Evolutionary conservation across 768 basidiomycete genomes (phyloP).

Genomic region (Coprinopsis marcescibilis): DNA sequence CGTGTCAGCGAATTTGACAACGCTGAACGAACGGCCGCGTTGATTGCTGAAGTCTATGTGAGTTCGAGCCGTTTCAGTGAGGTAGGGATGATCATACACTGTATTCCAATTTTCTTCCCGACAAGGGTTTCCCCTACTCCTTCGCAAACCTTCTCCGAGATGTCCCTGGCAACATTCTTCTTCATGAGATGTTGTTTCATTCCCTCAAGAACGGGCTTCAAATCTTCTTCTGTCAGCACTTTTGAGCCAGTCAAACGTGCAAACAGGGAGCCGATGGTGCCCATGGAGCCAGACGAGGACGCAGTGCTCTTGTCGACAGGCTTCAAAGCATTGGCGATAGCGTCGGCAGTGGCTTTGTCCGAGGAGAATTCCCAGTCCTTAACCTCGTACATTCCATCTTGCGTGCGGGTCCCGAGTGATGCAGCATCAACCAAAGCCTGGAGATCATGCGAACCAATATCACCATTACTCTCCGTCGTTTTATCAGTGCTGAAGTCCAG

Average conservation of each 20-base stretch:
- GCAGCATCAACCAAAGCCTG: slow-evolving; percentile 59
- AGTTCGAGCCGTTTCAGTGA: slow-evolving; percentile 9
- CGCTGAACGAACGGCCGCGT: slow-evolving; percentile 75
- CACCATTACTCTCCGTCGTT: slow-evolving; percentile 27
- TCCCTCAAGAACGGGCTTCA: slow-evolving; percentile 81
- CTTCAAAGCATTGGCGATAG: slow-evolving; percentile 56
- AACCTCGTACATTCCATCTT: slow-evolving; percentile 61
- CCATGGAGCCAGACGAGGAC: slow-evolving; percentile 41
- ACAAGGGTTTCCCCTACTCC: slow-evolving; percentile 86
- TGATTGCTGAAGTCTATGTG: slow-evolving; percentile 54
- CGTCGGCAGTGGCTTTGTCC: slow-evolving; percentile 40
- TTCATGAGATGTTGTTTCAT: slow-evolving; percentile 99
- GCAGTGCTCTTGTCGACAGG: slow-evolving; percentile 32
- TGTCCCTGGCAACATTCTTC: slow-evolving; percentile 97
- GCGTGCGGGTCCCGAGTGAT: slow-evolving; percentile 71
- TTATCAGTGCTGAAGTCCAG: slow-evolving; percentile 81
- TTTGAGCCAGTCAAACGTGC: slow-evolving; percentile 83
- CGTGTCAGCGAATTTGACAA: slow-evolving; percentile 84
- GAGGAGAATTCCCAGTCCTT: slow-evolving; percentile 77
- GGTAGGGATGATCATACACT: slow-evolving; percentile 48
- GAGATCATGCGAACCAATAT: slow-evolving; percentile 41
- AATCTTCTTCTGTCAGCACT: slow-evolving; percentile 72
- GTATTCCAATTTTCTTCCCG: slow-evolving; percentile 87
- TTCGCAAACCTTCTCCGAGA: slow-evolving; percentile 91
- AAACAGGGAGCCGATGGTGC: slow-evolving; percentile 73